Evolutionary conservation across 2,329 filamentous ascomycete species (phyloP).

Genomic region (Fusarium compactum): DNA sequence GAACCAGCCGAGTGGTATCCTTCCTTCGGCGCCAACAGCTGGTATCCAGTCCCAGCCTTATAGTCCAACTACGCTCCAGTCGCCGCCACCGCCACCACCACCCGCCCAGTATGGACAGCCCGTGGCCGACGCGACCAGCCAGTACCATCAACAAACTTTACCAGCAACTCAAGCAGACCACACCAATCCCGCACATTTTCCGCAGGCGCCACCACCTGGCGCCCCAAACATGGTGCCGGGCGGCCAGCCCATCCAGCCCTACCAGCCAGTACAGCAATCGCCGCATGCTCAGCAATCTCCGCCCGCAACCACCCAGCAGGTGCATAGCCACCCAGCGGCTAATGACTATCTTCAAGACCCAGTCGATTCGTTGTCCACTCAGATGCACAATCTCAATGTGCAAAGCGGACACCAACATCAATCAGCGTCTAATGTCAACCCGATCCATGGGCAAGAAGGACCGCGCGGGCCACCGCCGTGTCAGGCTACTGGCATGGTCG

Average conservation of each 20-base stretch:
- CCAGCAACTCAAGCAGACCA: not conserved
- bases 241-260: not conserved
- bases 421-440: fast-evolving
- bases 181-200: not conserved
- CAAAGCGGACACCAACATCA: not conserved
- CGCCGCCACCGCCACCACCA: not conserved
- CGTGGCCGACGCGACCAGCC: fast-evolving
- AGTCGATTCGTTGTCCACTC: conserved; percentile 17
- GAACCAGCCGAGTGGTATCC: not conserved
- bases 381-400: conserved; percentile 36
- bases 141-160: not conserved
- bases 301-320: fast-evolving
- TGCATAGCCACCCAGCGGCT: not conserved
- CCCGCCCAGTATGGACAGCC: not conserved
- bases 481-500: conserved; percentile 39
- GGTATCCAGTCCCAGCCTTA: not conserved
- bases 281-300: not conserved
- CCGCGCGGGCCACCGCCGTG: conserved; percentile 29
- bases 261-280: not conserved
- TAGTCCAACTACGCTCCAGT: not conserved
- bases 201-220: not conserved
- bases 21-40: not conserved
- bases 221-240: not conserved
- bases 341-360: conserved; percentile 8
- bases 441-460: not conserved